These are phyloP conservation scores for Carex parvula DNA, from an alignment of 176 grass and related monocot species.

Conservation along the genomic window DNA sequence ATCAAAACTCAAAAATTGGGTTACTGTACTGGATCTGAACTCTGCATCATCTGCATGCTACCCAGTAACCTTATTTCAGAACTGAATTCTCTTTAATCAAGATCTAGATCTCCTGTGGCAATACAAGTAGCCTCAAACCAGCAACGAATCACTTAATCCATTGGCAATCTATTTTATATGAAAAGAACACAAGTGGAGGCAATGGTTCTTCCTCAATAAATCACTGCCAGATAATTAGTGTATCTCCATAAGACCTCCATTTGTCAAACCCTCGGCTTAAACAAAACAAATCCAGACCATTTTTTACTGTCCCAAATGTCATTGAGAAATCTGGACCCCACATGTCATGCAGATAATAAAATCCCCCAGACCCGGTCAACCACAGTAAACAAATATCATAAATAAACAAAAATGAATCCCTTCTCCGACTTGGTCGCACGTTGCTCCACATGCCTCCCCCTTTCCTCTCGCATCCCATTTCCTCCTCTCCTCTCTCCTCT, in stretches of 20 bases:
- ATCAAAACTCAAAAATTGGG: too few species aligned
- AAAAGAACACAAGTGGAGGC: not conserved
- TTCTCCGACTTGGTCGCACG: constrained; percentile 25
- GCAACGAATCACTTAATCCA: not conserved
- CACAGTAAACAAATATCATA: constrained; percentile 15
- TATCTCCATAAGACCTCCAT: not conserved
- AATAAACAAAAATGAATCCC: not conserved
- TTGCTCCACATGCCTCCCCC: constrained; percentile 18
- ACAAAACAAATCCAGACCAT: not conserved
- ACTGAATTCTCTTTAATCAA: not conserved
- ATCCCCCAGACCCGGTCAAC: constrained; percentile 10
- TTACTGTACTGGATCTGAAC: too few species aligned
- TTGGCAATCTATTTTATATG: not conserved
- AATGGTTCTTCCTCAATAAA: not conserved
- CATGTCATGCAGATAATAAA: not conserved
- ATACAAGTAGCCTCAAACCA: not conserved
- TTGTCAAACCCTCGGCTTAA: not conserved
- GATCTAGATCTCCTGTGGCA: not conserved
- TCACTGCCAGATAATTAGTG: not conserved
- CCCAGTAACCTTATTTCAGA: too few species aligned
- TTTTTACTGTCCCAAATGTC: not conserved
- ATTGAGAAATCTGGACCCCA: not conserved
- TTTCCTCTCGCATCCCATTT: not conserved
- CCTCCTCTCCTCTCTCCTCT: not conserved
- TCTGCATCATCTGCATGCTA: too few species aligned